Conservation (phyloP, 177 flowering plant genomes). For the Vitis hybrid region DNA sequence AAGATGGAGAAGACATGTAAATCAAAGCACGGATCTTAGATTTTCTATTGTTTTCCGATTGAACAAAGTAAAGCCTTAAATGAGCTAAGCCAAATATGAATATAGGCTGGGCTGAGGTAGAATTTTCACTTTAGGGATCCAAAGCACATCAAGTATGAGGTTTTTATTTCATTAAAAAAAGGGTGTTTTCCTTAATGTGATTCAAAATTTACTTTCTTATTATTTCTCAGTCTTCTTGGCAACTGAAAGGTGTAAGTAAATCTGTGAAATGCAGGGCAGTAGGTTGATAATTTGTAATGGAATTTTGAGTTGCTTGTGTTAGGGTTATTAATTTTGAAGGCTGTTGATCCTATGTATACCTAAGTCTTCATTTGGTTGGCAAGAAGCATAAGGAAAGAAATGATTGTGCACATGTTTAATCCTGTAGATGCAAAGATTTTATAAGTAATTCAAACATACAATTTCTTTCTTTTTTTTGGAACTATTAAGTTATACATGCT, state of each 20-base stretch:
- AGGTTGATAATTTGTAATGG: constrained; percentile 1
- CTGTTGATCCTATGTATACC: too few species aligned
- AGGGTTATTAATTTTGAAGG: constrained; percentile 1
- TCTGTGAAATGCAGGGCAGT: constrained; percentile 8
- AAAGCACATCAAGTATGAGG: background rate
- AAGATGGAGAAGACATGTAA: background rate
- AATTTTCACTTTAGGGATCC: background rate
- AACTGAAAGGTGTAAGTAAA: background rate
- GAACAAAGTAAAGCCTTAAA: background rate
- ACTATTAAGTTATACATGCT: too few species aligned
- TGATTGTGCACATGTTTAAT: too few species aligned
- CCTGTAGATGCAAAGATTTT: too few species aligned
- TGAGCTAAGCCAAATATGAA: background rate
- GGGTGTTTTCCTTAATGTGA: too few species aligned
- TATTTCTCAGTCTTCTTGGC: too few species aligned
- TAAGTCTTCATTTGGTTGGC: too few species aligned
- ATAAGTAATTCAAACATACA: too few species aligned
- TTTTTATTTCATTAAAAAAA: background rate
- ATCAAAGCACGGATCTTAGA: background rate
- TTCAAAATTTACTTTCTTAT: too few species aligned
- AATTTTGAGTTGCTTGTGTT: constrained; percentile 1
- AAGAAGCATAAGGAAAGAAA: too few species aligned
- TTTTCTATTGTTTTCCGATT: background rate
- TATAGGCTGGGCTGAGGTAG: background rate
- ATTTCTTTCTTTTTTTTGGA: too few species aligned